Conservation (phyloP, 768 basidiomycete species). For the Agrocybe pediades region DNA sequence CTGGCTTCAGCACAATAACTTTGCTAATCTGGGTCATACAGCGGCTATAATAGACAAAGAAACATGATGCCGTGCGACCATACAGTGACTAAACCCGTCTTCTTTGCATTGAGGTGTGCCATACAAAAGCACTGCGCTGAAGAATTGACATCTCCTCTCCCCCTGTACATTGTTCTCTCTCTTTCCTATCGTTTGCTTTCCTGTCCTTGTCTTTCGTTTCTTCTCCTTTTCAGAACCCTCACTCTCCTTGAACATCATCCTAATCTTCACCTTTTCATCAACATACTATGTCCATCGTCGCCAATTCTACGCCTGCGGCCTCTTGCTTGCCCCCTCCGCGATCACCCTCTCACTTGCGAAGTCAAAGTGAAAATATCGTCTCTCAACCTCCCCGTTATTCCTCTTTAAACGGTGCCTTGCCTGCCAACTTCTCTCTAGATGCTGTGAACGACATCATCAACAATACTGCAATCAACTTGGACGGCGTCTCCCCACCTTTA, state of each 20-base stretch:
- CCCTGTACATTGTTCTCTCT: neutral
- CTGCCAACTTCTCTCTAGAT: neutral
- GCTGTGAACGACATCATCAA: neutral
- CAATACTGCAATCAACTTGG: neutral
- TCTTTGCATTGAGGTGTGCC: too few species aligned
- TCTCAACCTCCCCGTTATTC: conserved; percentile 18
- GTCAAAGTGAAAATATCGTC: neutral
- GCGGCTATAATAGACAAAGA: too few species aligned
- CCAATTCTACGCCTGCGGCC: neutral
- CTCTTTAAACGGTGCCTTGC: conserved; percentile 5
- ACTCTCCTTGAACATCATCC: neutral
- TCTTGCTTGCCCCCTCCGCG: neutral
- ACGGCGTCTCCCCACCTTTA: neutral
- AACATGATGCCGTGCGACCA: too few species aligned
- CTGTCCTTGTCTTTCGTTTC: neutral
- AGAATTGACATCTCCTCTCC: neutral
- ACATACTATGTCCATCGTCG: neutral
- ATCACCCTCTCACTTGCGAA: neutral
- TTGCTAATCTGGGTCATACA: too few species aligned
- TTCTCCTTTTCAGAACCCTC: neutral
- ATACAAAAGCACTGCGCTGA: neutral
- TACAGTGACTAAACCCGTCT: too few species aligned
- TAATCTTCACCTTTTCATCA: neutral
- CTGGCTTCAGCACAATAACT: neutral
- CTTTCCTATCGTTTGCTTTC: neutral